Evolutionary conservation across 768 basidiomycete species (phyloP), one percentile per base, ranked within the genome.

Genomic region (Russula dissimulans): DNA sequence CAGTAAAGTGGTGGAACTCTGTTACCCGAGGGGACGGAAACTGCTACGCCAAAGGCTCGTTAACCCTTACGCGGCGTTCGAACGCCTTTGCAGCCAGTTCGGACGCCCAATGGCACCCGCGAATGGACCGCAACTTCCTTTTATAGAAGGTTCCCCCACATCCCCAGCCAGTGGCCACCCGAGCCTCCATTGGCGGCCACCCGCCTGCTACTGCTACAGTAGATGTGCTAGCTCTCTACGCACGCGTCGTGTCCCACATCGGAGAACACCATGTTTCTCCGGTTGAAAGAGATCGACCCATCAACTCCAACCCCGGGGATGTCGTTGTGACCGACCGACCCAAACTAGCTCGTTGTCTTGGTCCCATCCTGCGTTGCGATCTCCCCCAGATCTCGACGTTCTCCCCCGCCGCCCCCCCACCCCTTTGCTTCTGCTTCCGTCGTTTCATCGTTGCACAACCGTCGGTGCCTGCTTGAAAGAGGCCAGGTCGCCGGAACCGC

Each of bases 81-180:
- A 59, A 59, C 58, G 26, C 38, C 11, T 15, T 49, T 8, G 39
- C 42, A 57, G 14, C n/a, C 38, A 36, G 57, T 50, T 51, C 57
- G 57, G 56, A 54, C 53, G 43, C 12, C 36, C 8, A 12, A 38
- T 38, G 36, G 36, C 8, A 7, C 53, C 9, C 32, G 18, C 14
- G 17, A 7, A 41, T 44, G 29, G 22, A 26, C 15, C 57, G 4
- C 15, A 29, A 17, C 22, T 51, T 50, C 57, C 42, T 34, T 43
- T 36, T 57, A 47, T 44, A 17, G 42, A 18, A 11, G 3, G 10
- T 4, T 12, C 5, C 17, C 41, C 57, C 57, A 51, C 29, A 34
- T 57, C 5, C 57, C 57, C 57, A 57, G 56, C 49, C 42, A 50
- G 42, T 51, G 57, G 49, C 42, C 36, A 38, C 36, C 36, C 36